Base-by-base conservation (phyloP, 2,329 filamentous ascomycete species). In the Cephalotrichum gorgonifer region DNA sequence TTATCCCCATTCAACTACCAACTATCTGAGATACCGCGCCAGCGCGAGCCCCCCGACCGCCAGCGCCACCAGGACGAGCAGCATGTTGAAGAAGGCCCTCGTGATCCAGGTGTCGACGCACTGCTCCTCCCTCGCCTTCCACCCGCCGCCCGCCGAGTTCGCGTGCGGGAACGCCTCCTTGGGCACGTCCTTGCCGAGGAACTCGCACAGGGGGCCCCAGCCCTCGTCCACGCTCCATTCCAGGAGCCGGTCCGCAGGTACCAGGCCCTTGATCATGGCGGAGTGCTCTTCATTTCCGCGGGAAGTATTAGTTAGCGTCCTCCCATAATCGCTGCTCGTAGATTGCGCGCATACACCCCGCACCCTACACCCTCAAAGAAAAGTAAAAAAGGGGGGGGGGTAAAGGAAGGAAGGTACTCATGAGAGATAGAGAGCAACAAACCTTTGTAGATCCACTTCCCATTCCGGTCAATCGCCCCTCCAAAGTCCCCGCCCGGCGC, bases 141-240 rank as follows among this genome's bases (percentile, higher is more conserved):
- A 42, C 9, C 35, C n/a, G 35, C 38, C 46, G n/a, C 25, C 11
- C 3, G 17, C 22, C 20, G 35, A 25, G 47, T 57, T 54, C 2
- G 50, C 41, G 22, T 50, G 52, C 1, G 57, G 58, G 38, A 60
- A 59, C 2, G 51, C 42, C 25, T 27, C 50, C 6, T 54, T 51
- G 2, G 64, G 66, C 0, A 66, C 55, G 0, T 58, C 51, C 39
- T 64, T 62, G 35, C 61, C 62, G 0, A 67, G 54, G 49, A 68
- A 67, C 35, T 57, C 44, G 53, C 65, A 68, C 20, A 68, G 55
- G 6, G 64, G 63, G 17, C 55, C 63, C 65, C 63, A 66, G 43
- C 62, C 62, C 25, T 66, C 60, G 20, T 61, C 57, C 27, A 64
- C 57, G 3, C 57, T 53, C 50, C 58, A 63, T 47, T 64, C 58